Base-by-base conservation (phyloP, 2,329 filamentous ascomycete genomes). In the Sporothrix brasiliensis region DNA sequence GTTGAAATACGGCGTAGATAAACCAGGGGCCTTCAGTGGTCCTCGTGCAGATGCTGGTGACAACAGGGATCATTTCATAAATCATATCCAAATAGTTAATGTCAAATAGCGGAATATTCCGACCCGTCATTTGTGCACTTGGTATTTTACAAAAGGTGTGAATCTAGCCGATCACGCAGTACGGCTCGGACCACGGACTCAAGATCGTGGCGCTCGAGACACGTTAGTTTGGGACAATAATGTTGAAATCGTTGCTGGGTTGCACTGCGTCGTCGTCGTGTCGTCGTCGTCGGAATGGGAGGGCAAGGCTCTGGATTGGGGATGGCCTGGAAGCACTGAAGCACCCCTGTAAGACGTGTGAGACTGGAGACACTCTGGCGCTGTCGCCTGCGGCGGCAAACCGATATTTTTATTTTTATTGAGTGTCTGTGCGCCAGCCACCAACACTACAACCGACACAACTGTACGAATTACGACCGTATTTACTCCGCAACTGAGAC, bases 331-430 rank as follows among this genome's bases (percentile, higher is more conserved):
- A 2, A 10, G 10, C 5, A 13, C 19, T 24, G 34, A 21, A 21
- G 39, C 10, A 41, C 56, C 56, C 34, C 56, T 61, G 56, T 24
- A 61, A 5, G 34, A 24, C 5, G 56, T 41, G 21, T 4, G 52
- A 14, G 52, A 13, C 41, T 44, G 4, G 11, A 16, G 14, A 44
- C 14, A 4, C 34, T 34, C 34, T 6, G 50, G 34, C 39, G 39
- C 21, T 27, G 58, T 63, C 58, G 58, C 58, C 58, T 47, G 39
- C 39, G 58, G 58, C 58, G 58, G 58, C 58, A 63, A 63, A 27
- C 39, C 39, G 58, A 47, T 49, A 21, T 50, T 47, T 58, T 63
- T 63, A 27, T 63, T 24, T 47, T 24, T 47, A n/a, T 44, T 11
- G 39, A 47, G 58, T 24, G 58, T 63, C 58, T 27, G 58, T 63